Evolutionary conservation across 495 filamentous ascomycete species (phyloP), one percentile per base, ranked within the genome.

Genomic region (Talaromyces thailandensis): DNA sequence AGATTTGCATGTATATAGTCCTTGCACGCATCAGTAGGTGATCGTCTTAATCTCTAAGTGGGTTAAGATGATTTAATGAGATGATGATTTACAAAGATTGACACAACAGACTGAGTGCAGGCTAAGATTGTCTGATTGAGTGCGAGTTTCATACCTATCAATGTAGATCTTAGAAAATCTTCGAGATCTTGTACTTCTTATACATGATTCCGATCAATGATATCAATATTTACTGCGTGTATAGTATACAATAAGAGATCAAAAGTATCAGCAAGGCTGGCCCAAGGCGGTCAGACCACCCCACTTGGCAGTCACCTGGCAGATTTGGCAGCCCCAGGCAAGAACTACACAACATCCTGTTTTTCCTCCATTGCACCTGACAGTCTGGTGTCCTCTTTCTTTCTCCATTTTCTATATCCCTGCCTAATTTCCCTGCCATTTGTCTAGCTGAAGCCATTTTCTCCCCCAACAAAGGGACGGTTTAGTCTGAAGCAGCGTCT

Each of bases 271-370:
- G 5, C 45, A 51, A 3, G 45, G 45, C 4, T 18, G 3, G 21
- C 25, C 51, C n/a, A 55, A 55, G 51, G 51, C 51, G 51, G 51
- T 55, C 51, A 55, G 51, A 28, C 51, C 51, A 55, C 51, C 51
- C 51, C 51, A 55, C 51, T 28, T 55, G 51, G 6, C 51, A 55
- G 26, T 55, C 51, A 55, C 51, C 51, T 55, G 51, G 23, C 51
- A 55, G 51, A 55, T 55, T 55, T 55, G 51, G 26, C 51, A 55
- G 26, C 51, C 18, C 26, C 18, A 14, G 51, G 24, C 11, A 52
- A 52, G 26, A 26, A 26, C 23, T 16, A 25, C 26, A 28, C 51
- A 55, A 55, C 43, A 48, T 18, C 43, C 43, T 48, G 18, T 48
- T 48, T 48, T 48, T 4, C 11, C 43, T 18, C 43, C 18, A 48